Conservation (phyloP, 768 basidiomycete species). For the Mrakia hoshinonis region DNA sequence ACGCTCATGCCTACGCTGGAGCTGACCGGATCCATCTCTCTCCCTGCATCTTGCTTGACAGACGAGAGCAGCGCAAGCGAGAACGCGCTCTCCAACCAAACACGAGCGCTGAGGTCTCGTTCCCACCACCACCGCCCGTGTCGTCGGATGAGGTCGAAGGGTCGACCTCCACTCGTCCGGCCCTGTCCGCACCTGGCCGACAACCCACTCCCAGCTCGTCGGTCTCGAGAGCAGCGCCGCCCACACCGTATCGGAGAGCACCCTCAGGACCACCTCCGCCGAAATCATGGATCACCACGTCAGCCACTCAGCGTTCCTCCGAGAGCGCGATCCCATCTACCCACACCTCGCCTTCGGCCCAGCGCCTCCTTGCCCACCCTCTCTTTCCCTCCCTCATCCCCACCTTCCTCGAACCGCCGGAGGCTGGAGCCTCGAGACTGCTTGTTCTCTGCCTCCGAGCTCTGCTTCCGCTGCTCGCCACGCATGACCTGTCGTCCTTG, state of each 20-base stretch:
- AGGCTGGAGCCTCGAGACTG: background rate
- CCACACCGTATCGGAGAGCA: background rate
- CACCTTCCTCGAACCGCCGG: background rate
- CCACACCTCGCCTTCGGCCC: background rate
- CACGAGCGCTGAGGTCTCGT: background rate
- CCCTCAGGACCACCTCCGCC: slow-evolving; percentile 1
- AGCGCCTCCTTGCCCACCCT: background rate
- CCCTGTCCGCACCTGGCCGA: background rate
- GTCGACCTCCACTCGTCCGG: background rate
- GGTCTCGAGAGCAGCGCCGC: background rate
- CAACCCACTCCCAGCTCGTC: background rate
- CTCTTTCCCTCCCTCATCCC: slow-evolving; percentile 1
- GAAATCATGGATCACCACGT: background rate
- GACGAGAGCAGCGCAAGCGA: background rate
- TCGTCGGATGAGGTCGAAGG: too few relatives aligned
- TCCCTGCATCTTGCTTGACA: background rate
- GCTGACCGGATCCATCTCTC: background rate
- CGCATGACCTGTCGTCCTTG: background rate
- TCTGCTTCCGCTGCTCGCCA: background rate
- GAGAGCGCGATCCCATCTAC: background rate
- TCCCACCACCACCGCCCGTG: background rate
- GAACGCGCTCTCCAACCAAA: background rate
- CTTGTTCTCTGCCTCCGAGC: background rate
- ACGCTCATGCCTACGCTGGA: background rate
- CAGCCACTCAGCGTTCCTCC: background rate